Base-by-base conservation (phyloP, 495 filamentous ascomycete species). In the Trichoderma virens region DNA sequence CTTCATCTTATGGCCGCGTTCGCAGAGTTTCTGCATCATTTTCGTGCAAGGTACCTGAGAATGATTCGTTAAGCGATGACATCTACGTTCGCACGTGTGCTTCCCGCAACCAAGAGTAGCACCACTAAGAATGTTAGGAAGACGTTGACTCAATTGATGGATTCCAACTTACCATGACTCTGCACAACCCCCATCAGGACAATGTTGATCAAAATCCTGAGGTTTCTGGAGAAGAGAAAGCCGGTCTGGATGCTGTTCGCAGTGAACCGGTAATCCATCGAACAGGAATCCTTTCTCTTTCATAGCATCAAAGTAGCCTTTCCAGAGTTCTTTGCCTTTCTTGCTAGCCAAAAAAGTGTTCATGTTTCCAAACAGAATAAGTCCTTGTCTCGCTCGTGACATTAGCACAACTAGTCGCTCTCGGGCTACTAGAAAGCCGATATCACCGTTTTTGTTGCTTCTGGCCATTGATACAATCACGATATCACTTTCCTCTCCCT, bases 401-500 rank as follows among this genome's bases (percentile, higher is more conserved):
- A 92, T 70, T 0, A 92, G 76, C 0, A 93, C 90, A 64, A 91
- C 92, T 1, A 92, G 65, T 8, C 90, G 76, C 67, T 93, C 79
- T 0, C 86, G 84, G 0, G 85, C 75, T 11, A 78, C 66, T 86
- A 93, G 90, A 73, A 93, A 93, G 0, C 90, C 90, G 39, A 91
- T 88, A 41, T 91, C 87, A 0, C 82, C 78, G 0, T 64, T 63
- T 1, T 72, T 65, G 67, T 92, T 93, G 70, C 88, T 88, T 13
- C 90, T 76, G 0, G 88, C 90, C 5, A 92, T 71, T 0, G 82
- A 84, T 0, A 73, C 85, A 38, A 93, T 79, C 1, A 92, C 88
- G 30, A 92, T 88, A 6, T 92, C 83, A 60, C 84, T 88, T 65
- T 93, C 90, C 67, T 93, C 89, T 3, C 90, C 90, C 71, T 92